A percentile compares a stretch with the other conserved stretches of the same genome.
Evolutionary conservation across 805 yeast species (phyloP).

Genomic region (Saccharomyces paradoxus): DNA sequence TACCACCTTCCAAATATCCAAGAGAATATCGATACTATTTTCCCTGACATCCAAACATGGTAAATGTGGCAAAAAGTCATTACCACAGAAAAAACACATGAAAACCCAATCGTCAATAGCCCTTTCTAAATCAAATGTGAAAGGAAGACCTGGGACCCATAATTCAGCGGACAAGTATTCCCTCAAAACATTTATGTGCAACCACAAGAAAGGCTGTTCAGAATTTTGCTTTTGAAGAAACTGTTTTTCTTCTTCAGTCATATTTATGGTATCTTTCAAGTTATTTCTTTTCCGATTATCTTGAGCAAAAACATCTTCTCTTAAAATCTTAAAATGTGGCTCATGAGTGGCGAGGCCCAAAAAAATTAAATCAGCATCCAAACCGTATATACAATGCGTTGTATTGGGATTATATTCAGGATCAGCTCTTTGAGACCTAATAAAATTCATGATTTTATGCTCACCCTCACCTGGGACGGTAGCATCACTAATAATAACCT

Average conservation of each 20-base stretch:
- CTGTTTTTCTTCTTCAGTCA: conserved; percentile 52
- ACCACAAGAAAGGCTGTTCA: conserved; percentile 85
- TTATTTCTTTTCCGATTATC: conserved; percentile 30
- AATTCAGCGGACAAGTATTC: conserved; percentile 84
- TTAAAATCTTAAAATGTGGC: conserved; percentile 85
- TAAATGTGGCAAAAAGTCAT: conserved; percentile 93
- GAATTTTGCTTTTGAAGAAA: conserved; percentile 30
- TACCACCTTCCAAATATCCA: conserved; percentile 72
- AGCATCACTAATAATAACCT: conserved; percentile 89
- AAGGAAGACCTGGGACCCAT: conserved; percentile 56
- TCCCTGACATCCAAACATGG: conserved; percentile 94
- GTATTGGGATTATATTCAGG: conserved; percentile 88
- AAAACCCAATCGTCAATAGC: conserved; percentile 99
- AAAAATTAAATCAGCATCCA: conserved; percentile 96
- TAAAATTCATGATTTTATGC: conserved; percentile 94
- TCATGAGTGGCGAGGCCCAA: conserved; percentile 95
- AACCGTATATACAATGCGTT: conserved; percentile 90
- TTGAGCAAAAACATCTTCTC: conserved; percentile 95
- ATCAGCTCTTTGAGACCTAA: conserved; percentile 80
- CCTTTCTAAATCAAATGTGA: conserved; percentile 80
- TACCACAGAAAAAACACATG: conserved; percentile 97
- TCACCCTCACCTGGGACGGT: conserved; percentile 99
- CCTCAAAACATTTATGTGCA: conserved; percentile 77
- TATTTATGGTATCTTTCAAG: conserved; percentile 31
- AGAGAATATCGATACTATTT: conserved; percentile 77